Evolutionary conservation across 2,329 filamentous ascomycete genomes (phyloP).

Genomic region (Aureobasidium sp.): DNA sequence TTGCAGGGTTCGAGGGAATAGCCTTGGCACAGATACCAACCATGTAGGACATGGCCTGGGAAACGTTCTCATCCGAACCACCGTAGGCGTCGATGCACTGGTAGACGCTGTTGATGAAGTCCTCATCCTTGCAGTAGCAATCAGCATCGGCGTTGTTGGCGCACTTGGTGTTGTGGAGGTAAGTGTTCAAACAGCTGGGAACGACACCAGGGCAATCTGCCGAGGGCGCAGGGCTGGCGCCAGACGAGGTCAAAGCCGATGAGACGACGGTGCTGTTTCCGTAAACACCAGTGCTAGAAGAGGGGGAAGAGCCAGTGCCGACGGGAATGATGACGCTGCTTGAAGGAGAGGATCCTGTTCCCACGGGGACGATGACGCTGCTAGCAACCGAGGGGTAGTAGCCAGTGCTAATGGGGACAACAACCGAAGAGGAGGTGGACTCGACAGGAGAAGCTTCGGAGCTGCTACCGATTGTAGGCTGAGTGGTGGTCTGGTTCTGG

Average conservation of each 20-base stretch:
- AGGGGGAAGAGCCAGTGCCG: conserved; percentile 12
- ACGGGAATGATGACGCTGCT: not conserved
- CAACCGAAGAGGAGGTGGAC: not conserved
- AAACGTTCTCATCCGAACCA: conserved; percentile 57
- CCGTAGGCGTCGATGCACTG: conserved; percentile 74
- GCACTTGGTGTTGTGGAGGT: conserved; percentile 69
- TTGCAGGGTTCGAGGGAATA: conserved; percentile 70
- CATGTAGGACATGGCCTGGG: conserved; percentile 72
- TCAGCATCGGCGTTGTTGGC: conserved; percentile 70
- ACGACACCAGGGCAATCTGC: conserved; percentile 60
- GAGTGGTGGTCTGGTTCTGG: conserved; percentile 16
- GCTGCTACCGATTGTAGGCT: conserved; percentile 11
- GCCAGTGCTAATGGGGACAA: not conserved
- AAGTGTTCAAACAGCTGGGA: conserved; percentile 87
- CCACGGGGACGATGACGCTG: not conserved
- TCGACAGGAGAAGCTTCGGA: not conserved
- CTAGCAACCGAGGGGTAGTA: not conserved
- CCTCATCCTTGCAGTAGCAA: conserved; percentile 79
- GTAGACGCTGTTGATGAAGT: conserved; percentile 74
- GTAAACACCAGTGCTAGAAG: not conserved
- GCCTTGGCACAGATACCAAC: conserved; percentile 81
- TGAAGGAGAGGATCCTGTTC: conserved; percentile 7
- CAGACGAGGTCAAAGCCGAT: conserved; percentile 2
- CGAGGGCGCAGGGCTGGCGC: conserved; percentile 5
- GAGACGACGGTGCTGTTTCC: conserved; percentile 6